Evolutionary conservation across 768 basidiomycete species (phyloP).

Genomic region (Lactarius hatsudake): DNA sequence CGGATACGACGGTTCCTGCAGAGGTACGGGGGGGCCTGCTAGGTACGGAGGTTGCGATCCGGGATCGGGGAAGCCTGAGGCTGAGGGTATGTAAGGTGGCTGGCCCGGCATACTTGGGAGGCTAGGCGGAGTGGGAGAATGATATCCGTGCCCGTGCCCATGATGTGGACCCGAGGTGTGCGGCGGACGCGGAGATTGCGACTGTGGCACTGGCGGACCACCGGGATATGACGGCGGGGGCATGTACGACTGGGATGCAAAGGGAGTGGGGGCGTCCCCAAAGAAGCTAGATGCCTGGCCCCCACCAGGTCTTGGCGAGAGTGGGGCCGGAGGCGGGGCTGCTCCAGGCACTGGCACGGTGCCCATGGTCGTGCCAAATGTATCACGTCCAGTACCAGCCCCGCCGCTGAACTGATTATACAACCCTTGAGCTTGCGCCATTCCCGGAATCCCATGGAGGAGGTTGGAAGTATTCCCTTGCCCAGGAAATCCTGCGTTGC

Average conservation of each 20-base stretch:
- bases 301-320: not conserved
- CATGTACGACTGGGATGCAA: slow-evolving; percentile 8
- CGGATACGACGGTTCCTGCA: not conserved
- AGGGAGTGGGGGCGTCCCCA: slow-evolving; percentile 4
- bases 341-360: not conserved
- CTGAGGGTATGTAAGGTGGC: not conserved
- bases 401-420: slow-evolving; percentile 35
- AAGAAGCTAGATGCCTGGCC: slow-evolving; percentile 10
- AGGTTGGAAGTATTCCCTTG: slow-evolving; percentile 51
- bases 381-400: slow-evolving; percentile 22
- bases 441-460: slow-evolving; percentile 45
- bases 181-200: slow-evolving; percentile 4
- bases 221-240: slow-evolving; percentile 13
- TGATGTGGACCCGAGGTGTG: not conserved
- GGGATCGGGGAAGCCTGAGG: not conserved
- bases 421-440: slow-evolving; percentile 41
- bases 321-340: not conserved
- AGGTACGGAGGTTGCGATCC: not conserved
- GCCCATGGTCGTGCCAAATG: not conserved
- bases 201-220: not conserved
- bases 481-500: slow-evolving; percentile 46
- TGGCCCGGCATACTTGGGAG: not conserved
- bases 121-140: slow-evolving; percentile 4
- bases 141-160: not conserved
- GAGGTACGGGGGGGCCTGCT: not conserved